Conservation (phyloP, 345 rosid genomes). For the Cochlearia excelsa region DNA sequence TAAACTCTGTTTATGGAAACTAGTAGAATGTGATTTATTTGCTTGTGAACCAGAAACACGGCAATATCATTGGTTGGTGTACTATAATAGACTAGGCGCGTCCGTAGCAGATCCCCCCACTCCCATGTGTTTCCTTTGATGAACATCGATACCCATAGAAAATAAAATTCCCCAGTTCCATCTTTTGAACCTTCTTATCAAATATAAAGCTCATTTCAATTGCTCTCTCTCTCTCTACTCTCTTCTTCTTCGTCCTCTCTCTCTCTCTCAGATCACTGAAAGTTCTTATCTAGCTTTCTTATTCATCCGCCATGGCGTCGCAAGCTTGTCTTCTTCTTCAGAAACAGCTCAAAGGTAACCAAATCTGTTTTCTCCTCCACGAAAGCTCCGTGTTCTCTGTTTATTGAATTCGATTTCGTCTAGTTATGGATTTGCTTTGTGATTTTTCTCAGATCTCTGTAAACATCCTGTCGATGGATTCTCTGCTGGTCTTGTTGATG, state of each 20-base stretch:
- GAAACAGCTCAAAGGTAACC: conserved; percentile 82
- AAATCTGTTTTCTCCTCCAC: background rate
- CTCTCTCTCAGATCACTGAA: conserved; percentile 9
- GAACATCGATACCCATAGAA: conserved; percentile 15
- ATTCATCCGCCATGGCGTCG: conserved; percentile 45
- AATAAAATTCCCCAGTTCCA: background rate
- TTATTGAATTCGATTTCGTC: conserved; percentile 11
- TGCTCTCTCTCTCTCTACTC: conserved; percentile 1
- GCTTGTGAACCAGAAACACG: background rate
- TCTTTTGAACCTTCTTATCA: conserved; percentile 30
- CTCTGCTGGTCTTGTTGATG: conserved; percentile 96
- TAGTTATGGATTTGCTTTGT: background rate
- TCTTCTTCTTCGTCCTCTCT: background rate
- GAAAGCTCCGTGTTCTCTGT: background rate
- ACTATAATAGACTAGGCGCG: background rate
- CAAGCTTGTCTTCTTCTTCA: conserved; percentile 94
- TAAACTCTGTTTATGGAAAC: no score
- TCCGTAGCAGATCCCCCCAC: conserved; percentile 20
- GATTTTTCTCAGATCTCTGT: conserved; percentile 79
- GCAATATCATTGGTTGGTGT: conserved; percentile 4
- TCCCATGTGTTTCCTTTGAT: conserved; percentile 27
- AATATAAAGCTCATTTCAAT: conserved; percentile 29
- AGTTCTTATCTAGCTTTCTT: conserved; percentile 17
- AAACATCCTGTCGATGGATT: conserved; percentile 94
- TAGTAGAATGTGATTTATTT: no score